Base-by-base conservation (phyloP, 345 rosid genomes). In the Jatropha curcas region DNA sequence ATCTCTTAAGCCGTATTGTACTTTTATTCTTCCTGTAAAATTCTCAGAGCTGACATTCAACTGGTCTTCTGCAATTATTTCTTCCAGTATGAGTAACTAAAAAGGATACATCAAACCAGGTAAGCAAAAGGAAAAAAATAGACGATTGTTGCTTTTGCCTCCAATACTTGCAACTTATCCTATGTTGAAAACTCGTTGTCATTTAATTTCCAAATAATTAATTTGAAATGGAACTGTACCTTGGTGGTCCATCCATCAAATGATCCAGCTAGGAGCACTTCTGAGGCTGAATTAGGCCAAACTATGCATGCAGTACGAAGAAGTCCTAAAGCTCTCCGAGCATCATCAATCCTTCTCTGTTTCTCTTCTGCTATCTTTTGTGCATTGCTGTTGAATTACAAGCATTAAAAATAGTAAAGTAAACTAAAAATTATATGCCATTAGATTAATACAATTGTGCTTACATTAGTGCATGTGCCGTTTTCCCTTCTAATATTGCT, bases 201-300 rank as follows among this genome's bases (percentile, higher is more conserved):
- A 7, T n/a, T 34, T 63, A 53, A 34, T 46, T 60, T 66, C 59
- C 20, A 24, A n/a, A 0, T 39, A 39, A 48, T 7, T 50, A 74
- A 37, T 55, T 63, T 45, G n/a, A 63, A 57, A 67, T 20, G 73
- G 48, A 65, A 73, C 73, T 92, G 67, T 71, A 92, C 99, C 97
- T 92, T 83, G 37, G 94, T 79, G 24, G 88, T 75, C 99, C 99
- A 95, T 50, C 99, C 96, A 56, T 95, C 99, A 81, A 86, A 95
- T 13, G 99, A 92, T 69, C 99, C 98, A 43, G 89, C 82, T 52
- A 95, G 71, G 62, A 92, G 83, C 76, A 95, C 97, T 82, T 88
- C 98, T 41, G 90, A 78, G 67, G 97, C 98, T 41, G 87, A 79
- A 85, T 86, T 91, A 72, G 94, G 94, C 97, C 97, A 95, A 62